Percentiles rank a stretch among this genome's conserved stretches.
Evolutionary conservation across 345 rosid genomes (phyloP).

Genomic region (Aquilaria malaccensis): DNA sequence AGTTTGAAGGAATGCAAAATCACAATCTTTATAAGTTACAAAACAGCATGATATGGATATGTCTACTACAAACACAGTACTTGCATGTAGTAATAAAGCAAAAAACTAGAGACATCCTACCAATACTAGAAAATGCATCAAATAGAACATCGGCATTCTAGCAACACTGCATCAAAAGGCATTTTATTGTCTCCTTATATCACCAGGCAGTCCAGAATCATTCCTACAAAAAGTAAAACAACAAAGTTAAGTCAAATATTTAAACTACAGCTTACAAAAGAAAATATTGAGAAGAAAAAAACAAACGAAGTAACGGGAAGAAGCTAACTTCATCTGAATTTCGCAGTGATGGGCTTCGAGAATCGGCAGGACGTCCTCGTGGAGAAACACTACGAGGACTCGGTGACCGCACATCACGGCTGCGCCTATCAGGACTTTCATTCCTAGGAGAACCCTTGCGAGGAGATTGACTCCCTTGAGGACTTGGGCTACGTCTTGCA

Average conservation of each 20-base stretch:
- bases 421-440: slow-evolving; percentile 33
- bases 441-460: slow-evolving; percentile 27
- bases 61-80: slow-evolving; percentile 13
- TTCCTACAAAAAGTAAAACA: slow-evolving; percentile 35
- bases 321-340: slow-evolving; percentile 39
- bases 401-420: slow-evolving; percentile 31
- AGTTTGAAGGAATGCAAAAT: not conserved
- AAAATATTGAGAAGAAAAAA: not conserved
- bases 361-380: slow-evolving; percentile 22
- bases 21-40: slow-evolving; percentile 9
- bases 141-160: slow-evolving; percentile 11
- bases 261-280: not conserved
- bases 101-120: slow-evolving; percentile 21
- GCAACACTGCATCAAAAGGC: slow-evolving; percentile 24
- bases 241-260: slow-evolving; percentile 13
- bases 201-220: slow-evolving; percentile 21
- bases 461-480: slow-evolving; percentile 27
- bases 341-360: slow-evolving; percentile 38
- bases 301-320: slow-evolving; percentile 1
- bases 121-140: slow-evolving; percentile 27
- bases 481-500: slow-evolving; percentile 28
- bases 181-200: slow-evolving; percentile 13
- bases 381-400: slow-evolving; percentile 43
- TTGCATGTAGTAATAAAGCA: slow-evolving; percentile 9
- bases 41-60: slow-evolving; percentile 17